Conservation (phyloP, 2,329 filamentous ascomycete genomes). For the Verticillium klebahnii region DNA sequence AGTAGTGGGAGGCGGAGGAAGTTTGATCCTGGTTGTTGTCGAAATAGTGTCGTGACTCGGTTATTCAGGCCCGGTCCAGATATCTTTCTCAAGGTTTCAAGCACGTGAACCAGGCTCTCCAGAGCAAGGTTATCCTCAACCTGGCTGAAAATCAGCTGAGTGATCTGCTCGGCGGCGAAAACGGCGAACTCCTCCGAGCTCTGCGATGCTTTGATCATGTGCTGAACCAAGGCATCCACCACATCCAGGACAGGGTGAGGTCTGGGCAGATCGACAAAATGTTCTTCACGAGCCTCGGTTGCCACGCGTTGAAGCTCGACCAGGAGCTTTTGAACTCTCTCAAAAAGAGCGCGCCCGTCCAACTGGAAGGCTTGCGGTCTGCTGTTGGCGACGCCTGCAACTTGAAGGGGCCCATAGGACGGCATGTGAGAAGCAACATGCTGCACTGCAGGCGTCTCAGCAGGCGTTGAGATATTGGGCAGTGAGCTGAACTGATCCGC, state of each 20-base stretch:
- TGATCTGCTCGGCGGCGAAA: slow-evolving; percentile 57
- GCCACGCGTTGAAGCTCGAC: slow-evolving; percentile 52
- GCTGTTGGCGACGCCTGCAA: slow-evolving; percentile 41
- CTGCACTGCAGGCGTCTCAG: slow-evolving; percentile 54
- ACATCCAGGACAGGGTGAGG: slow-evolving; percentile 57
- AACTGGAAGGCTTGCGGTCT: slow-evolving; percentile 42
- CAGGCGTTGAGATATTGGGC: slow-evolving; percentile 53
- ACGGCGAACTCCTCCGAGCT: slow-evolving; percentile 56
- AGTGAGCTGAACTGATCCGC: slow-evolving; percentile 57
- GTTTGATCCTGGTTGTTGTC: slow-evolving; percentile 48
- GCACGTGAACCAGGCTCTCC: slow-evolving; percentile 58
- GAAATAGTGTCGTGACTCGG: slow-evolving; percentile 51
- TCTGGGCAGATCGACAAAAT: slow-evolving; percentile 55
- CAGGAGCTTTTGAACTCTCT: slow-evolving; percentile 54
- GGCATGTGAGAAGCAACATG: slow-evolving; percentile 49
- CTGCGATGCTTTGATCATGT: slow-evolving; percentile 60
- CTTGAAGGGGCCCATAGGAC: slow-evolving; percentile 51
- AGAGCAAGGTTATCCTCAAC: slow-evolving; percentile 52
- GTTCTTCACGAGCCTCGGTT: slow-evolving; percentile 50
- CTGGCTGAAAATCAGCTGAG: slow-evolving; percentile 49
- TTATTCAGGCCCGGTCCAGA: slow-evolving; percentile 48
- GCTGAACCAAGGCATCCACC: slow-evolving; percentile 56
- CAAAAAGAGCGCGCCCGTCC: slow-evolving; percentile 47
- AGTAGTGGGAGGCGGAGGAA: slow-evolving; percentile 56
- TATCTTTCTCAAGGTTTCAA: slow-evolving; percentile 58